A percentile compares a stretch with the other conserved stretches of the same genome.
Evolutionary conservation across 2,329 filamentous ascomycete species (phyloP).

Genomic region (Macrophomina pseudophaseolina): DNA sequence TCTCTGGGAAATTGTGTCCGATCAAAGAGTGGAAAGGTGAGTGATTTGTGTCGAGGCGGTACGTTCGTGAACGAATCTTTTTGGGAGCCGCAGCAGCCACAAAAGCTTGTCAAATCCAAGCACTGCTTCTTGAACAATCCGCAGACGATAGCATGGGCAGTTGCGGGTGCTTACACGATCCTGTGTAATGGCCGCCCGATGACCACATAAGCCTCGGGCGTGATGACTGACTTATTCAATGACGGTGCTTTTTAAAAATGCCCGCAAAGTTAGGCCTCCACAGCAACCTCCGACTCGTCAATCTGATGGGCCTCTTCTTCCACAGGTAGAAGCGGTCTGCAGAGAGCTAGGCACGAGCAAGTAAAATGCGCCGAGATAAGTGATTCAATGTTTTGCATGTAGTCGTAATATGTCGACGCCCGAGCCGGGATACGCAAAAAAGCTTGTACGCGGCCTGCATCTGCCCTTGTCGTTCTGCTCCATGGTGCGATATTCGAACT

Average conservation of each 20-base stretch:
- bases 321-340: neutral
- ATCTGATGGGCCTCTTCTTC: neutral
- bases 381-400: neutral
- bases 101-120: neutral
- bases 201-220: neutral
- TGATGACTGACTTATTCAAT: neutral
- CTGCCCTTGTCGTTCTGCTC: neutral
- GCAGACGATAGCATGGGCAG: neutral
- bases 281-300: neutral
- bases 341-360: neutral
- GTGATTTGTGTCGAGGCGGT: neutral
- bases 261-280: slow-evolving; percentile 3
- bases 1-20: too few species aligned
- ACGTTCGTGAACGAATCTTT: neutral
- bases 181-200: neutral
- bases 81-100: neutral
- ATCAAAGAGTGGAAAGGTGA: too few species aligned
- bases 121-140: neutral
- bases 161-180: neutral
- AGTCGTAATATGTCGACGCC: neutral
- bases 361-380: neutral
- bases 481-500: neutral
- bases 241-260: neutral
- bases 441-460: neutral
- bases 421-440: neutral